Conservation (phyloP, 768 basidiomycete genomes). For the Lactarius trivialis region DNA sequence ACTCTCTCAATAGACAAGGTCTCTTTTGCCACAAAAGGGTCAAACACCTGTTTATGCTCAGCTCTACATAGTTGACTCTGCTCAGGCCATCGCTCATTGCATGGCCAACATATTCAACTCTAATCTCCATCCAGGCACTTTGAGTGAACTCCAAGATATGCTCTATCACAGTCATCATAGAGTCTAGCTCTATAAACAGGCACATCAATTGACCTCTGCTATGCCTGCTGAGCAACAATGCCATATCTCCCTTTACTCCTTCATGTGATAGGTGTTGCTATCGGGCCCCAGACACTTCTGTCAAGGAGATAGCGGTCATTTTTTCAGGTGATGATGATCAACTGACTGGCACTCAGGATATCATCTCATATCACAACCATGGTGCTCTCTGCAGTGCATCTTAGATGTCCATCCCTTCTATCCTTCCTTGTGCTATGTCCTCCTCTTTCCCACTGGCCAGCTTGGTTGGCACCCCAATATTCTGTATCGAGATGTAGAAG, state of each 20-base stretch:
- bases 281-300: not conserved
- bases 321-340: not conserved
- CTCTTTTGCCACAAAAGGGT: not conserved
- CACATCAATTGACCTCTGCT: not conserved
- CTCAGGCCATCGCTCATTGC: not conserved
- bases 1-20: not conserved
- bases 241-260: constrained; percentile 23
- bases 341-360: not conserved
- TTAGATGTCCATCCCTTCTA: not conserved
- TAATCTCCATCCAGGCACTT: not conserved
- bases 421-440: not conserved
- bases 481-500: not conserved
- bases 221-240: not conserved
- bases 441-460: constrained; percentile 9
- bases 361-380: not conserved
- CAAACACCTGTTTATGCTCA: not conserved
- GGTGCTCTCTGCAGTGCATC: not conserved
- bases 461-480: not conserved
- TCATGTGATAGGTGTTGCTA: not conserved
- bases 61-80: not conserved
- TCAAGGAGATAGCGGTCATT: not conserved
- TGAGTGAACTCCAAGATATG: not conserved
- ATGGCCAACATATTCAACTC: not conserved
- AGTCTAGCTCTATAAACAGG: not conserved
- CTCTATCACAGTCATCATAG: not conserved